Evolutionary conservation across 1,284 basidiomycete species (phyloP).

Genomic region (Cryptococcus depauperatus): DNA sequence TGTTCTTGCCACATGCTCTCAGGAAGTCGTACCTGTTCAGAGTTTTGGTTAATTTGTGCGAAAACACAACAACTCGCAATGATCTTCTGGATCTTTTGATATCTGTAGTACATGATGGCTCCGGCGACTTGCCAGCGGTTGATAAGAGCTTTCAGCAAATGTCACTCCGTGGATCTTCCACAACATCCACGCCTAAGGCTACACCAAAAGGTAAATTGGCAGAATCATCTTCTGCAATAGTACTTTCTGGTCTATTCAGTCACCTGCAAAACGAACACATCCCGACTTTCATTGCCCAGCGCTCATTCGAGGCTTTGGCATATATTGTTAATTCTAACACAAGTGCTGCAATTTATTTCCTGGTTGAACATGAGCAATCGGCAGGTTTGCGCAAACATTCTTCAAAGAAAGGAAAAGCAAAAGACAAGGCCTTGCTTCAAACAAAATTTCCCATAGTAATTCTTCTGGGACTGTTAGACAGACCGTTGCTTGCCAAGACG

Average conservation of each 20-base stretch:
- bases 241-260: constrained; percentile 49
- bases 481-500: constrained; percentile 71
- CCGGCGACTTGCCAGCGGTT: constrained; percentile 80
- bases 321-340: constrained; percentile 80
- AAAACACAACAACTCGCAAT: constrained; percentile 82
- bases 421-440: constrained; percentile 66
- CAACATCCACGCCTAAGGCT: constrained; percentile 58
- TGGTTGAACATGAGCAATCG: constrained; percentile 84
- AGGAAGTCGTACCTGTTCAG: constrained; percentile 79
- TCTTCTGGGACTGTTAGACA: constrained; percentile 74
- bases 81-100: constrained; percentile 91
- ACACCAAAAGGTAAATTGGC: constrained; percentile 56
- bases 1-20: constrained; percentile 92
- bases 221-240: constrained; percentile 37
- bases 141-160: constrained; percentile 92
- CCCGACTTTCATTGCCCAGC: constrained; percentile 83
- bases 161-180: constrained; percentile 55
- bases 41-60: constrained; percentile 89
- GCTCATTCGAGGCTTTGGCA: constrained; percentile 79
- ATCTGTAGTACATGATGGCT: constrained; percentile 87
- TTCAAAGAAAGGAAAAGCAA: constrained; percentile 71
- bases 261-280: constrained; percentile 71
- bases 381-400: constrained; percentile 59
- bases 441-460: constrained; percentile 84
- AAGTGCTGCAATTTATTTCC: constrained; percentile 77